These are phyloP conservation scores for Penicillium nordicum DNA, from an alignment of 2,329 filamentous ascomycete species.

Conservation along the genomic window DNA sequence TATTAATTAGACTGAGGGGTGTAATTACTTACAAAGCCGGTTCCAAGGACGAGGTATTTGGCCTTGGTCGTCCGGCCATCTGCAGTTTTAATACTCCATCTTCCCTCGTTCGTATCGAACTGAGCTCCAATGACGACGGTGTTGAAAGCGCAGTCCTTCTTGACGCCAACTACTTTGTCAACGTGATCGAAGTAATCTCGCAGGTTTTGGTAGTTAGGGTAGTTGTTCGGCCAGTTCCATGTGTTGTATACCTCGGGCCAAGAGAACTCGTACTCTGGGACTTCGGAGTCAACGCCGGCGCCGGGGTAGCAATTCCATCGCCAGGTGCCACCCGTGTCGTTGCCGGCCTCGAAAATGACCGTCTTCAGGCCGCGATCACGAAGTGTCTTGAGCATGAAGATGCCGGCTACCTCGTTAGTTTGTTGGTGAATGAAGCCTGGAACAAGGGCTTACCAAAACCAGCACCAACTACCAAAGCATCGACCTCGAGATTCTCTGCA, in stretches of 20 bases:
- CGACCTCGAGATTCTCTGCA: slow-evolving; percentile 22
- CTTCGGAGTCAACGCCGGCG: slow-evolving; percentile 53
- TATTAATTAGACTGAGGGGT: not conserved
- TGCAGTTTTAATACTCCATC: slow-evolving; percentile 47
- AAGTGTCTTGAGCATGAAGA: slow-evolving; percentile 12
- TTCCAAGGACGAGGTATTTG: slow-evolving; percentile 47
- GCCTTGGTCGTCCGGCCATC: slow-evolving; percentile 40
- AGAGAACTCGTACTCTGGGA: slow-evolving; percentile 54
- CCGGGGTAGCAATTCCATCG: slow-evolving; percentile 57
- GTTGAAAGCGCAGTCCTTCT: slow-evolving; percentile 47
- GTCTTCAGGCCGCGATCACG: slow-evolving; percentile 42
- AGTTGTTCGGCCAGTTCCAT: slow-evolving; percentile 44
- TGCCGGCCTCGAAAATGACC: slow-evolving; percentile 53
- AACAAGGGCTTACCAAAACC: slow-evolving; percentile 20
- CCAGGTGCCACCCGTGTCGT: slow-evolving; percentile 54
- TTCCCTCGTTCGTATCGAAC: slow-evolving; percentile 36
- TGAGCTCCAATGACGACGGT: slow-evolving; percentile 42
- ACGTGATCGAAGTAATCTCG: slow-evolving; percentile 49
- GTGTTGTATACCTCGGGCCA: slow-evolving; percentile 48
- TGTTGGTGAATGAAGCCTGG: slow-evolving; percentile 34
- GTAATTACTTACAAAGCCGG: slow-evolving; percentile 39
- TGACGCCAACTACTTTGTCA: slow-evolving; percentile 44
- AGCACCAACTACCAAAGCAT: slow-evolving; percentile 30
- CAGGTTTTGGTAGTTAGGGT: slow-evolving; percentile 37
- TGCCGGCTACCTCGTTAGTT: slow-evolving; percentile 61